phyloP scores from a whole-genome alignment of 495 filamentous ascomycete species.

The Apodospora peruviana region DNA sequence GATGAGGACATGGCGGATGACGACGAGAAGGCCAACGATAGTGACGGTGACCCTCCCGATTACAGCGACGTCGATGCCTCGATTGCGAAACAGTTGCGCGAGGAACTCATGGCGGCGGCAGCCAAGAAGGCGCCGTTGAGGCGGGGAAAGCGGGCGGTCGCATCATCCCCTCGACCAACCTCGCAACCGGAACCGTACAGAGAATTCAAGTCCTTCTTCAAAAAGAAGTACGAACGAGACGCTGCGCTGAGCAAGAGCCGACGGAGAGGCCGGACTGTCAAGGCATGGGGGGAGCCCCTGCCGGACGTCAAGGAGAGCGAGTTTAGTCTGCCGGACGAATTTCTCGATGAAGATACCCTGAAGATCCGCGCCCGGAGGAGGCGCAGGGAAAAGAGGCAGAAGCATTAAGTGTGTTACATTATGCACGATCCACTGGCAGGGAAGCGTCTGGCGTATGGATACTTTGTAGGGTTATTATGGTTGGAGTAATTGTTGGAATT shows the following conservation, averaged over 20 bases:
- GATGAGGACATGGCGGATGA: conserved; percentile 18
- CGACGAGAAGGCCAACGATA: conserved; percentile 23
- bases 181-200: conserved; percentile 38
- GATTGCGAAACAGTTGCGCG: conserved; percentile 66
- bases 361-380: conserved; percentile 59
- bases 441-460: too few species aligned
- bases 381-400: conserved; percentile 29
- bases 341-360: conserved; percentile 62
- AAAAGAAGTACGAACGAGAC: conserved; percentile 68
- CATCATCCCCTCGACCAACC: conserved; percentile 11
- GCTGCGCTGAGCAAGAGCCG: conserved; percentile 61
- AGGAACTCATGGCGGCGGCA: conserved; percentile 54
- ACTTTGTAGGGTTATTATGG: too few species aligned
- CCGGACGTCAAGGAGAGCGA: conserved; percentile 65
- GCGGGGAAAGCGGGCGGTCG: neutral
- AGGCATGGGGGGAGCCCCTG: conserved; percentile 75
- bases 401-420: conserved; percentile 17
- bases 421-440: too few species aligned
- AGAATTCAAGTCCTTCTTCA: conserved; percentile 82
- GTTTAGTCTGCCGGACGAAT: conserved; percentile 69
- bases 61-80: conserved; percentile 66
- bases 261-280: conserved; percentile 43
- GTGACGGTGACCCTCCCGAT: conserved; percentile 22
- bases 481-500: too few species aligned
- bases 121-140: conserved; percentile 10